Evolutionary conservation across 768 basidiomycete species (phyloP).

Genomic region (Termitomyces bulborhizus): DNA sequence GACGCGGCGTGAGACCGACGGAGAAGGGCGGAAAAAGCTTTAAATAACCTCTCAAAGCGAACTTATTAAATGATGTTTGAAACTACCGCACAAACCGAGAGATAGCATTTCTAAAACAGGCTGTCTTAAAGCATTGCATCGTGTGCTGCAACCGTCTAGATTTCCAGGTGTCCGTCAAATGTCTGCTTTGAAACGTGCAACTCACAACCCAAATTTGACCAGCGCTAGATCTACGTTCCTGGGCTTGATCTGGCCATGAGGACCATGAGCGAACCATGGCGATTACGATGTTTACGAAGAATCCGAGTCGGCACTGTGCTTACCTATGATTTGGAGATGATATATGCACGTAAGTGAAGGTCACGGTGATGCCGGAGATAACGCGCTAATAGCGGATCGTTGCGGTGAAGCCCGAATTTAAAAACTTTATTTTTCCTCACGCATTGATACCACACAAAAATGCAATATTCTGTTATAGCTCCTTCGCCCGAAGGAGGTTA

Average conservation of each 20-base stretch:
- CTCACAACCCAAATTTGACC: neutral
- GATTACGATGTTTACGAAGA: neutral
- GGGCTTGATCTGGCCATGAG: neutral
- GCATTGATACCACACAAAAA: neutral
- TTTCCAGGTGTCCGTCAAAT: neutral
- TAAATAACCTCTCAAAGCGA: neutral
- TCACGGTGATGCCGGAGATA: constrained; percentile 11
- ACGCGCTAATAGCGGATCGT: constrained; percentile 3
- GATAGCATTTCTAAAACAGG: neutral
- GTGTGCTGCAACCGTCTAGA: neutral
- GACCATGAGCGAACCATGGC: too few relatives aligned
- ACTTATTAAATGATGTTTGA: neutral
- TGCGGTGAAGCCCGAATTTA: constrained; percentile 3
- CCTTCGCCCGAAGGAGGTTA: neutral
- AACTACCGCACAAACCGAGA: neutral
- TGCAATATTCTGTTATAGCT: neutral
- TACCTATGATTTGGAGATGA: neutral
- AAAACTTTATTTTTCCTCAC: constrained; percentile 13
- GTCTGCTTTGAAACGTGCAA: neutral
- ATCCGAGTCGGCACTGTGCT: neutral
- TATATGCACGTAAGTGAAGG: neutral
- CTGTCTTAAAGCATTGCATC: neutral
- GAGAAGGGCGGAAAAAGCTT: neutral
- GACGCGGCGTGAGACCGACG: neutral
- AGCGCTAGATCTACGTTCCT: neutral